These are phyloP conservation scores for Viola pubescens DNA, from an alignment of 441 rosid genomes.

Conservation along the genomic window DNA sequence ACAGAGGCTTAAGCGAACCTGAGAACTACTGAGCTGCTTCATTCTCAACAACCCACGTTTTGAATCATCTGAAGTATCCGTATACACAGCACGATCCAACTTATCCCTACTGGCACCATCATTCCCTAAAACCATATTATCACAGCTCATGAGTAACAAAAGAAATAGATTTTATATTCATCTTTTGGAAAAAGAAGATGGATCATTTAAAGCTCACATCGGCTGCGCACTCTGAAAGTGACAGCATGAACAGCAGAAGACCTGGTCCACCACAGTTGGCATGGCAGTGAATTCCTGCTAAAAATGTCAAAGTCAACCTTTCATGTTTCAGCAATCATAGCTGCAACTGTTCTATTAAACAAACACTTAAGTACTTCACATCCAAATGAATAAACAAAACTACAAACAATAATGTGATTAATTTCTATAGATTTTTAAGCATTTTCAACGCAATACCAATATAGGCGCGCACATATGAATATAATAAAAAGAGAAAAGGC, in stretches of 20 bases:
- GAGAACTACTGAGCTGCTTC: conserved; percentile 20
- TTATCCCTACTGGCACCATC: conserved; percentile 27
- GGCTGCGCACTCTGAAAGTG: conserved; percentile 8
- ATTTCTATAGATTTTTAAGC: too few relatives aligned
- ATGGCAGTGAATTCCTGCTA: conserved; percentile 26
- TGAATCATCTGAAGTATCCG: conserved; percentile 18
- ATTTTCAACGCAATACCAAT: too few relatives aligned
- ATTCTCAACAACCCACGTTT: conserved; percentile 18
- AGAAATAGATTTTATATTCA: neutral
- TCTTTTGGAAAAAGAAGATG: neutral
- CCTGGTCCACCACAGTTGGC: conserved; percentile 22
- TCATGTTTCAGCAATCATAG: too few relatives aligned
- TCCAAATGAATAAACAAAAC: neutral
- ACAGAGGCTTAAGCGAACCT: conserved; percentile 29
- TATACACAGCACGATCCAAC: conserved; percentile 8
- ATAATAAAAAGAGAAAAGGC: neutral
- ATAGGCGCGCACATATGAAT: neutral
- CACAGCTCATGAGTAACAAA: neutral
- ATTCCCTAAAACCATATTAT: conserved; percentile 28
- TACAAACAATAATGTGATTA: neutral
- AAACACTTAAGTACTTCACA: neutral
- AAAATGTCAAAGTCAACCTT: neutral
- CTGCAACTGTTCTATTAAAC: neutral
- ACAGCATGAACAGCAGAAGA: conserved; percentile 17
- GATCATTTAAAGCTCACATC: conserved; percentile 29